Evolutionary conservation across 768 basidiomycete genomes (phyloP), one percentile per base, ranked within the genome.

Genomic region (Dioszegia hungarica): DNA sequence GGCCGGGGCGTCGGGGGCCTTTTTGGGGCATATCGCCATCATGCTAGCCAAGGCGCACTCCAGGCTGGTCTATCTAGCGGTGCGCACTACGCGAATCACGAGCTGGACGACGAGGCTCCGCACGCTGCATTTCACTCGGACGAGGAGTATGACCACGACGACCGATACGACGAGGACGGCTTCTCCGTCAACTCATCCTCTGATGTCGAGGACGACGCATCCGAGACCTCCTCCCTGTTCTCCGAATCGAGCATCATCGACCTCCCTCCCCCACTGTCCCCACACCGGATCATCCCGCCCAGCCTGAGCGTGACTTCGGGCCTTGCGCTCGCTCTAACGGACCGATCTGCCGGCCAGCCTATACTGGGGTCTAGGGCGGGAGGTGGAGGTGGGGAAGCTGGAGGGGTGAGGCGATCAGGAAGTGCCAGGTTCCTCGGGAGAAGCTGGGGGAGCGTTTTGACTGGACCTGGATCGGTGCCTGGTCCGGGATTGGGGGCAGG

Each of bases 171-270:
- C 10, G 58, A 60, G 4, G 50, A 48, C n/a, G n/a, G n/a, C n/a
- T n/a, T n/a, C n/a, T n/a, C n/a, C n/a, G n/a, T n/a, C n/a, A n/a
- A n/a, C n/a, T n/a, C n/a, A n/a, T n/a, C n/a, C n/a, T n/a, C n/a
- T n/a, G n/a, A n/a, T n/a, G n/a, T n/a, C n/a, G n/a, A n/a, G 24
- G 56, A 46, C 14, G 48, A 52, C 15, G 57, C 52, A n/a, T 40
- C 31, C 20, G 34, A 59, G 12, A 15, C 45, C 25, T 11, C 55
- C 11, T 65, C 64, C 1, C 62, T 62, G 0, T 55, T 69, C n/a
- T 67, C 65, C 27, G 43, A 54, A 41, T 62, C 59, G 17, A 61
- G 59, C 14, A 72, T 72, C 50, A 72, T 72, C 17, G 70, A 72
- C 45, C 60, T 72, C 10, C 70, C 70, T 2, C 67, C 57, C 5